Evolutionary conservation across 2,329 filamentous ascomycete species (phyloP), one percentile per base, ranked within the genome.

Genomic region (Shiraia bambusicola): DNA sequence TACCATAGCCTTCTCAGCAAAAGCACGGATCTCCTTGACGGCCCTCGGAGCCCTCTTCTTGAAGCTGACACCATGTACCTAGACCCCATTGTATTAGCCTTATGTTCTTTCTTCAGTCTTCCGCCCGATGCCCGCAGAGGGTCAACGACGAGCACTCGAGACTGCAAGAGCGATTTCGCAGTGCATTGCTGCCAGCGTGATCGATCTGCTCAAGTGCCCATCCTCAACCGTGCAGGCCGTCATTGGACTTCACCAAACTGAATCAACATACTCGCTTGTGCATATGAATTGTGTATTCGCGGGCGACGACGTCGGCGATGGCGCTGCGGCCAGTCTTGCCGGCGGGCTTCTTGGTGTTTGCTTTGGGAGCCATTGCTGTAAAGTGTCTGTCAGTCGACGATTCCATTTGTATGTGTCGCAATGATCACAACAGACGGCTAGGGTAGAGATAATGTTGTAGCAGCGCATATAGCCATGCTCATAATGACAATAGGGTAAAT

Each of bases 221-320:
- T 45, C 48, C 42, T 37, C 45, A 42, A 45, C 52, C 49, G 36
- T 53, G 51, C 55, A 69, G 76, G 77, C 72, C 78, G 72, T 78
- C 73, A 71, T 72, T 83, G 81, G 80, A 83, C 80, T 83, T 83
- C 81, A 83, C 80, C 73, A 84, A 83, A 84, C 81, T 81, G 80
- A 82, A 76, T 59, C 66, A 74, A 87, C 87, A 75, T 91, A 94
- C 88, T 79, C 92, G 87, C 88, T 95, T 97, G 88, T 98, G 93
- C 69, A 98, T 81, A 84, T 98, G 92, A 81, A 98, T 97, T 77
- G 93, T 98, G 86, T 98, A 98, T 83, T 98, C 94, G 83, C 93
- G 89, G 70, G 93, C 86, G 76, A 98, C 92, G 73, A 98, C 94
- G 79, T 98, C 92, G 77, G 89, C 86, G 77, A 98, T 95, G 80